Conservation (phyloP, 2,329 filamentous ascomycete genomes). For the Botrytis squamosa region DNA sequence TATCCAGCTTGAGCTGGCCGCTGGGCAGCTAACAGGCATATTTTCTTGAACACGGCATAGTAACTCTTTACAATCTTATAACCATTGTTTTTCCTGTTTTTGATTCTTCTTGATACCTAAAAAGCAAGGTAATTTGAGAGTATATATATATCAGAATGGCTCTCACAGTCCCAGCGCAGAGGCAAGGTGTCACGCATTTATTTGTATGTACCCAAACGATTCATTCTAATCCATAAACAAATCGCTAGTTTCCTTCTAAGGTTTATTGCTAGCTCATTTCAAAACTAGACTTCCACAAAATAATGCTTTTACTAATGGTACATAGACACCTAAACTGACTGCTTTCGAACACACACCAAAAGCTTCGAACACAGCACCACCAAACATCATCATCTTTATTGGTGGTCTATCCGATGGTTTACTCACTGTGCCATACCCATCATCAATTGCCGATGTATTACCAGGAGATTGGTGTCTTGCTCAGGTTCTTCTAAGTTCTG, state of each 20-base stretch:
- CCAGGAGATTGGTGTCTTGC: constrained; percentile 46
- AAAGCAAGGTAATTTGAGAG: neutral
- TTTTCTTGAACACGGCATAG: neutral
- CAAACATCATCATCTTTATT: constrained; percentile 52
- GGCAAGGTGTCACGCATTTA: constrained; percentile 26
- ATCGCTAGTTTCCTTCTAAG: neutral
- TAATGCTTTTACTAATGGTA: neutral
- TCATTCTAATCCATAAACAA: neutral
- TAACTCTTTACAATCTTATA: neutral
- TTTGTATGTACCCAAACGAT: constrained; percentile 24
- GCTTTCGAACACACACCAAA: constrained; percentile 39
- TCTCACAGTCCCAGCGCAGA: constrained; percentile 4
- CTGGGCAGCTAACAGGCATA: neutral
- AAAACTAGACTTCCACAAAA: neutral
- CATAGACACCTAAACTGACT: constrained; percentile 35
- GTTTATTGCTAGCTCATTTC: neutral
- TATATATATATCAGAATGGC: neutral
- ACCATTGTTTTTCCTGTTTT: neutral
- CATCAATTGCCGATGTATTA: constrained; percentile 40
- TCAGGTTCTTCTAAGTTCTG: constrained; percentile 47
- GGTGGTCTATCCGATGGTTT: constrained; percentile 55
- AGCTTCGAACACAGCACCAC: constrained; percentile 25
- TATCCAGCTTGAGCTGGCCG: neutral
- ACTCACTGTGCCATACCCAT: constrained; percentile 49
- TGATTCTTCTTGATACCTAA: neutral